Base-by-base conservation (phyloP, 768 basidiomycete genomes). In the Chalciporus pseudorubinellus region DNA sequence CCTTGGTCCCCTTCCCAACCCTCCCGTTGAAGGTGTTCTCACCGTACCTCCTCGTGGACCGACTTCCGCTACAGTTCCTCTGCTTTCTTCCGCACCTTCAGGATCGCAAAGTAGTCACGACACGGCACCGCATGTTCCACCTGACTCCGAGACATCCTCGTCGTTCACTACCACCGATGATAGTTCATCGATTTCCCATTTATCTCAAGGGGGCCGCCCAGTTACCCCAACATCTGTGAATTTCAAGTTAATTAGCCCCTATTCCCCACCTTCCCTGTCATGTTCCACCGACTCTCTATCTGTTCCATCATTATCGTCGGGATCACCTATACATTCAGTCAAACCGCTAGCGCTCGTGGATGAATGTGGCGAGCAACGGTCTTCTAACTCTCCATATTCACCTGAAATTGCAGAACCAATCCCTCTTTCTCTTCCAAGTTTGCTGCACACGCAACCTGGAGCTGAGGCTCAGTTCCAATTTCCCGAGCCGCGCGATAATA, bases 231-330 rank as follows among this genome's bases (percentile, higher is more conserved):
- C 67, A 14, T 69, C 57, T 22, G 59, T 62, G 58, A 63, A 61
- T 38, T 58, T 61, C 61, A 65, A 56, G 45, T 39, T 71, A 41
- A 58, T 51, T 31, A 60, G 59, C 47, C 55, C 59, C 29, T 59
- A 55, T 44, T 61, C 60, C n/a, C 72, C 77, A 39, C 81, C 82
- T 8, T 78, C 75, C 11, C 68, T 84, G 8, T 78, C 81, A 6
- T 79, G 80, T 6, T 83, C 82, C 5, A 74, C 77, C 0, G 85
- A 86, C 53, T 87, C 85, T 1, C 61, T 86, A 44, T 75, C 74
- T 10, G 78, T 82, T 12, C 79, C 78, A 3, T 74, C 79, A 3
- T 72, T 74, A 6, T 78, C 80, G 8, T 83, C 84, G 13, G 78
- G 52, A 3, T 69, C 68, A 31, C 68, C 69, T 5, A 52, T 65